Evolutionary conservation across 371 early-diverging fungal species (phyloP), one percentile per base, ranked within the genome.

Genomic region (Mortierella sp.): DNA sequence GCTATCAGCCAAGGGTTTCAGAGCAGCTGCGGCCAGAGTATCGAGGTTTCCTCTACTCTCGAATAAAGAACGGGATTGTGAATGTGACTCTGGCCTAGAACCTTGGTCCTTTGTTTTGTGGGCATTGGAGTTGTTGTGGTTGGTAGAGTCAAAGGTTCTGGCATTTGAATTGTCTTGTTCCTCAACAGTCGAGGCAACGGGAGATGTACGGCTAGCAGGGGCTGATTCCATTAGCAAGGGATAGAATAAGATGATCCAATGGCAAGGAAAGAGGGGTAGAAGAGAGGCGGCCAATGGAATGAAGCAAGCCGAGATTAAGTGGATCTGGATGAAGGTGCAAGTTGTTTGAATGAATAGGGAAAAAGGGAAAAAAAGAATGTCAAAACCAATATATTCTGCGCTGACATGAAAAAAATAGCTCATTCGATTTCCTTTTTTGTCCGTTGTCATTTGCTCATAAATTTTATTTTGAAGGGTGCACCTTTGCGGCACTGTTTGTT

Each of bases 21-120:
- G 54, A 1, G 80, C 80, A 23, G 80, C 80, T n/a, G 74, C 71
- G 8, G 65, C 80, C 17, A 80, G 58, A 31, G 80, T 70, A 23
- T 80, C 80, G 9, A 80, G 71, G 37, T 64, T 70, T 12, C 75
- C 74, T 47, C 75, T 66, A 64, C 63, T 58, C 45, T 74, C 66
- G 61, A 55, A 76, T 35, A 37, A 28, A 19, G 67, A 42, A 32
- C 34, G 61, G 29, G 61, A 56, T 49, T 64, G 71, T 17, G 22
- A 9, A 12, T 23, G 43, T 9, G 19, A 22, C 26, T 59, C 60
- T 55, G 13, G 26, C 22, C 10, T 28, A 5, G 66, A 43, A 28
- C 15, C 56, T 31, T 56, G 19, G 17, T 45, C 66, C 5, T 57
- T 42, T 42, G 15, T 26, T 29, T 45, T n/a, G 23, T 64, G 15